Evolutionary conservation across 2,329 filamentous ascomycete species (phyloP).

Genomic region (Paracoccidioides lutzii): DNA sequence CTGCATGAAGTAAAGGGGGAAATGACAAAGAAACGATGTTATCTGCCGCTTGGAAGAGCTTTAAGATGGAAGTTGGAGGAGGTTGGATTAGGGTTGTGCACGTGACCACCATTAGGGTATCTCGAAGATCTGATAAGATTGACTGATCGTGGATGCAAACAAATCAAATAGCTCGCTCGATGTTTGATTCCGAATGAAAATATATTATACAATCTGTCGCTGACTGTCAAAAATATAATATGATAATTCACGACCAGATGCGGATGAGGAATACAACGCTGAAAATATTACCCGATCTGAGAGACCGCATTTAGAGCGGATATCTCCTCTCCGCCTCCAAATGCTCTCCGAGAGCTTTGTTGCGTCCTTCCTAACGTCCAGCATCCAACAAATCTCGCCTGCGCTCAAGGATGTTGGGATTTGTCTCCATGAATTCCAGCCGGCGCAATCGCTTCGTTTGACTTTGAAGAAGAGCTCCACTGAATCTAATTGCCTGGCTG

Average conservation of each 20-base stretch:
- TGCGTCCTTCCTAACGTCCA: constrained; percentile 31
- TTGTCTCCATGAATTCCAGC: constrained; percentile 71
- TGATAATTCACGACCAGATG: background rate
- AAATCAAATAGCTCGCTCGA: background rate
- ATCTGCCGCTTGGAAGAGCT: background rate
- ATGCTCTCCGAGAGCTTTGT: constrained; percentile 40
- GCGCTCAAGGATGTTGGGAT: constrained; percentile 68
- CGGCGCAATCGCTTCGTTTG: constrained; percentile 58
- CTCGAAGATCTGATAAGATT: too few species aligned
- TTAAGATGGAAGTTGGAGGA: background rate
- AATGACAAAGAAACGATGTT: background rate
- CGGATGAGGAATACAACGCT: background rate
- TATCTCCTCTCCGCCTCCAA: constrained; percentile 11
- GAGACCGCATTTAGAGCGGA: background rate
- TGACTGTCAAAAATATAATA: too few species aligned
- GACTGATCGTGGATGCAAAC: background rate
- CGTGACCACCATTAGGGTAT: too few species aligned
- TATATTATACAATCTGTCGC: too few species aligned
- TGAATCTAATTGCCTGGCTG: constrained; percentile 63
- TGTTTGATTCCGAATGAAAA: too few species aligned
- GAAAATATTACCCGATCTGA: background rate
- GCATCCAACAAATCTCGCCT: constrained; percentile 28
- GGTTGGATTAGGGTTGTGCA: background rate
- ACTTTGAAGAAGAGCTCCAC: constrained; percentile 87
- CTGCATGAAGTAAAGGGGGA: background rate